A percentile compares a stretch with the other conserved stretches of the same genome.
phyloP scores from a whole-genome alignment of 768 basidiomycete species.

The Leucogyrophana mollusca region DNA sequence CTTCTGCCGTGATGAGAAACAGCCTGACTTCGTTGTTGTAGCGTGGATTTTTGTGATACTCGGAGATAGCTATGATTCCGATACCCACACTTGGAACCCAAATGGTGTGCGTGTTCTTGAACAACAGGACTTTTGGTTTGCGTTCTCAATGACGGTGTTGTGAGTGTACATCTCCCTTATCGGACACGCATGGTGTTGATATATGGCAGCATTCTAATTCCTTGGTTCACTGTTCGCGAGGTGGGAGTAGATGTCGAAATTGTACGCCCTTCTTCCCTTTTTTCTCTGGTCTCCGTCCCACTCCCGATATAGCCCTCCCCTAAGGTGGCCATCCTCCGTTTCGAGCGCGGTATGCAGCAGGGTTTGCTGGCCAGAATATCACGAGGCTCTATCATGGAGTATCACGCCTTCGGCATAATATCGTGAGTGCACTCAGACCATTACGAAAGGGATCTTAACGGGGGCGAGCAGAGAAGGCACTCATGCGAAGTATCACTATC shows the following conservation, averaged over 20 bases:
- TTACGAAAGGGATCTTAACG: not conserved
- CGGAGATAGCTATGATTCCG: constrained; percentile 35
- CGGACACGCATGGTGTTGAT: not conserved
- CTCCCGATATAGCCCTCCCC: constrained; percentile 33
- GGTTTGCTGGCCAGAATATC: constrained; percentile 42
- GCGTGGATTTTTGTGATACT: constrained; percentile 43
- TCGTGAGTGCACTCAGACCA: constrained; percentile 20
- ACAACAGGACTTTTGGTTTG: constrained; percentile 44
- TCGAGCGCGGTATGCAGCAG: constrained; percentile 45
- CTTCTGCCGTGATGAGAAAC: too few species aligned
- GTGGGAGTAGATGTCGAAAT: constrained; percentile 41
- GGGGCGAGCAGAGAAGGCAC: constrained; percentile 33
- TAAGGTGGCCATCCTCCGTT: constrained; percentile 41
- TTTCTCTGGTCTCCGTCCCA: not conserved
- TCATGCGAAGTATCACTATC: constrained; percentile 40
- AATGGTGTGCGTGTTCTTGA: constrained; percentile 30
- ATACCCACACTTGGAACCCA: constrained; percentile 33
- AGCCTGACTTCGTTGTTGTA: constrained; percentile 4
- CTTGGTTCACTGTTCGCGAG: constrained; percentile 39
- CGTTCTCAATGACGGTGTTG: constrained; percentile 39
- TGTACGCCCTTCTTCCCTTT: constrained; percentile 24
- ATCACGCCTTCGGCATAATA: constrained; percentile 45
- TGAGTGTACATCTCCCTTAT: constrained; percentile 15
- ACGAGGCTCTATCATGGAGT: constrained; percentile 40
- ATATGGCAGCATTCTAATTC: constrained; percentile 31